These are phyloP conservation scores for Aureobasidium mangrovei DNA, from an alignment of 2,329 filamentous ascomycete genomes.

Conservation along the genomic window DNA sequence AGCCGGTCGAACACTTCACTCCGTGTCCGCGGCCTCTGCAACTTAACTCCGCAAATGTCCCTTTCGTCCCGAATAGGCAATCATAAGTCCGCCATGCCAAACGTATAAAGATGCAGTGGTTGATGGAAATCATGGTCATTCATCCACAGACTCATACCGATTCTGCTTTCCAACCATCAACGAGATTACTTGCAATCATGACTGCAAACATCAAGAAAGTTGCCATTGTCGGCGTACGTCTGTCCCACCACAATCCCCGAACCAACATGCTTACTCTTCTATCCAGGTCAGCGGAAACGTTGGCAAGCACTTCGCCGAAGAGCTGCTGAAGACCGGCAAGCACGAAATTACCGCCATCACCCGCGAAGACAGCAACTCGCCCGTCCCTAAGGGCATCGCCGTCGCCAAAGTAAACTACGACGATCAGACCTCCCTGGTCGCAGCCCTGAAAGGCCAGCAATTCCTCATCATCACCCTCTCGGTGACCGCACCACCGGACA, in stretches of 20 bases:
- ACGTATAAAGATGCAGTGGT: too few relatives aligned
- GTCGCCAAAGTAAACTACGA: conserved; percentile 23
- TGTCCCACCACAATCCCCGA: not conserved
- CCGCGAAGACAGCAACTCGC: conserved; percentile 35
- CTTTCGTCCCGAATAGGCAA: too few relatives aligned
- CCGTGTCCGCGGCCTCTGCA: too few relatives aligned
- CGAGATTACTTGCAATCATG: not conserved
- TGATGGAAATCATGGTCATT: too few relatives aligned
- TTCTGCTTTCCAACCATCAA: too few relatives aligned
- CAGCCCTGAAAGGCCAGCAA: conserved; percentile 25
- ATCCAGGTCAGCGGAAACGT: conserved; percentile 25
- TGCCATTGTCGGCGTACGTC: conserved; percentile 31
- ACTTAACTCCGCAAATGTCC: too few relatives aligned
- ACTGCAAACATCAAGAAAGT: conserved; percentile 26
- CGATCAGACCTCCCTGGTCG: conserved; percentile 19
- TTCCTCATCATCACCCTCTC: conserved; percentile 27
- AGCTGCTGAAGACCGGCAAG: conserved; percentile 25
- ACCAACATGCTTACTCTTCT: not conserved
- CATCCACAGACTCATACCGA: too few relatives aligned
- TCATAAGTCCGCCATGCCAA: too few relatives aligned
- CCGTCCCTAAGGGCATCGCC: conserved; percentile 18
- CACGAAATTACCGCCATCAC: conserved; percentile 33
- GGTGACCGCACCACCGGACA: conserved; percentile 20
- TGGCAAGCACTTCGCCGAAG: conserved; percentile 26
- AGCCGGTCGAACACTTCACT: too few relatives aligned